Conservation (phyloP, 805 yeast species). For the Kodamaea kaohsiungensis region DNA sequence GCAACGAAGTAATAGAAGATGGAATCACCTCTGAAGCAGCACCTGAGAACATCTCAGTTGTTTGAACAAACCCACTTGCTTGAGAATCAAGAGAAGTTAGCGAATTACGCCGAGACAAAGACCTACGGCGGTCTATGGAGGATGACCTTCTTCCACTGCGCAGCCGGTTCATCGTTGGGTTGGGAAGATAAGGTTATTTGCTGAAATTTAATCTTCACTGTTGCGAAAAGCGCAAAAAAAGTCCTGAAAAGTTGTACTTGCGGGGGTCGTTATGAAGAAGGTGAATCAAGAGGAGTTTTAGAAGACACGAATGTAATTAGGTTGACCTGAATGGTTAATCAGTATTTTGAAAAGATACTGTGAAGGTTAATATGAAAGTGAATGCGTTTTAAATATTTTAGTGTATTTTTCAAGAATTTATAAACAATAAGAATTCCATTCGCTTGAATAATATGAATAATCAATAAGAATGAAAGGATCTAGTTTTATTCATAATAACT, state of each 20-base stretch:
- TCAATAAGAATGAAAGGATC: too few relatives aligned
- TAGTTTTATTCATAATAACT: too few relatives aligned
- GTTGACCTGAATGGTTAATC: too few relatives aligned
- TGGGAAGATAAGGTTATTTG: background rate
- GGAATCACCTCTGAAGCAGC: conserved; percentile 77
- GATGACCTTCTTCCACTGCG: conserved; percentile 21
- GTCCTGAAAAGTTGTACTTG: background rate
- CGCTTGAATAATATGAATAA: too few relatives aligned
- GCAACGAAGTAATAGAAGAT: conserved; percentile 74
- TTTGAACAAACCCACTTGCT: conserved; percentile 39
- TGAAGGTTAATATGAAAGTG: background rate
- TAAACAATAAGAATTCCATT: background rate
- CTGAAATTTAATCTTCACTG: background rate
- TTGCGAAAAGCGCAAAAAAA: background rate
- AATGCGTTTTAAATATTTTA: background rate
- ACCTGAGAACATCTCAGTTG: conserved; percentile 73
- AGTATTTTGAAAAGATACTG: background rate
- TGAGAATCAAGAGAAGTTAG: conserved; percentile 34
- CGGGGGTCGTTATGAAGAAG: background rate
- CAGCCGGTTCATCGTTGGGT: conserved; percentile 1
- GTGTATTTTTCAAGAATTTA: background rate
- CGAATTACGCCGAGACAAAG: conserved; percentile 34
- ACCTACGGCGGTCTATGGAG: conserved; percentile 2
- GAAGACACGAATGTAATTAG: too few relatives aligned
- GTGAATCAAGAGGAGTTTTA: background rate